These are phyloP conservation scores for Beauveria scarabaeidicola DNA, from an alignment of 2,329 filamentous ascomycete genomes.

Conservation along the genomic window DNA sequence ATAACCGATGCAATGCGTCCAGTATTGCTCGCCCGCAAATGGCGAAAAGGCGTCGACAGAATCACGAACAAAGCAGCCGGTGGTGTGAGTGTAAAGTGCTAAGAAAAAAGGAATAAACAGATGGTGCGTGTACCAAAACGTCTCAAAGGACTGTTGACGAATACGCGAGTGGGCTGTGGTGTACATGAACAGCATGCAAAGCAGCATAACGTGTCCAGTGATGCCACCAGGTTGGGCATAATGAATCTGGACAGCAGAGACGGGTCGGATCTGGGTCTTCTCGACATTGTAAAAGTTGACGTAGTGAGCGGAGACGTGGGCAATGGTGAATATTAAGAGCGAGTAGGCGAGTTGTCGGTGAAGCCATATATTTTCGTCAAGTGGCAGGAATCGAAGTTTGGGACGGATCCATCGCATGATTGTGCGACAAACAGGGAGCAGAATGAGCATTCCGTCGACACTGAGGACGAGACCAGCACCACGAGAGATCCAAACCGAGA, in stretches of 20 bases:
- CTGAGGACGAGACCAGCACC: conserved; percentile 81
- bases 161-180: conserved; percentile 91
- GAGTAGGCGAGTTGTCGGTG: conserved; percentile 91
- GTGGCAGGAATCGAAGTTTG: conserved; percentile 76
- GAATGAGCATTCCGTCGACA: conserved; percentile 77
- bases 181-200: conserved; percentile 99
- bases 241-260: conserved; percentile 81
- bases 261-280: conserved; percentile 67
- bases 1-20: conserved; percentile 90
- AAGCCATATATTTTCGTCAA: conserved; percentile 98
- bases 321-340: conserved; percentile 69
- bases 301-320: conserved; percentile 78
- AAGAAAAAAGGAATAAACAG: conserved; percentile 95
- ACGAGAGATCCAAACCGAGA: conserved; percentile 92
- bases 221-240: conserved; percentile 84
- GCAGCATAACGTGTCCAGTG: conserved; percentile 92
- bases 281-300: conserved; percentile 99
- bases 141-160: conserved; percentile 93
- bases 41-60: conserved; percentile 64
- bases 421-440: conserved; percentile 91
- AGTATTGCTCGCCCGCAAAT: conserved; percentile 74
- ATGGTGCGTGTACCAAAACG: conserved; percentile 99
- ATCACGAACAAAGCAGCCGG: conserved; percentile 93
- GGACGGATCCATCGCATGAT: conserved; percentile 77
- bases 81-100: conserved; percentile 90